phyloP scores from a whole-genome alignment of 371 early-diverging fungal species.

The Edhazardia aedis region DNA sequence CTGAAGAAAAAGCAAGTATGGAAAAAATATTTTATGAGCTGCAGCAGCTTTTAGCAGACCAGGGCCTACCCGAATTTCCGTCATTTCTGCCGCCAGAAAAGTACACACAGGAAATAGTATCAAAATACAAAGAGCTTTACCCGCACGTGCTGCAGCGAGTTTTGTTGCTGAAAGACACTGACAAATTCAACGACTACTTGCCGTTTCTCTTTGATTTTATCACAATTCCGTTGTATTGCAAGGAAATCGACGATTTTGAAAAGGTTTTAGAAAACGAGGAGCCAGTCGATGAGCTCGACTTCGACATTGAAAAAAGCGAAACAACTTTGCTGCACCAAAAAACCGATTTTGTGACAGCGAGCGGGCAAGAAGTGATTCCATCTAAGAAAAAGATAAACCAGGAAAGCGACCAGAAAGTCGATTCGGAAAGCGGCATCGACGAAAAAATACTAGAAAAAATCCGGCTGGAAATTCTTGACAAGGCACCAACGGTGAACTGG shows the following conservation, averaged over 20 bases:
- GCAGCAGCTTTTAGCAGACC: constrained; percentile 12
- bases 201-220: constrained; percentile 17
- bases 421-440: constrained; percentile 6
- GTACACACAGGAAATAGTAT: neutral
- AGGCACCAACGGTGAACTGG: constrained; percentile 3
- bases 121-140: neutral
- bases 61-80: constrained; percentile 11
- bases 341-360: constrained; percentile 1
- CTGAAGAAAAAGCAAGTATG: constrained; percentile 13
- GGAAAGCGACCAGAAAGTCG: neutral
- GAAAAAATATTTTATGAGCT: constrained; percentile 10
- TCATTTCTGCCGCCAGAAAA: constrained; percentile 16
- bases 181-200: constrained; percentile 9
- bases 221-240: constrained; percentile 10
- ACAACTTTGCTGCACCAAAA: neutral
- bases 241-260: constrained; percentile 11
- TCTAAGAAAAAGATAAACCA: neutral
- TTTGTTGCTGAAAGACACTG: too few relatives aligned
- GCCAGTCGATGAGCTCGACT: constrained; percentile 7
- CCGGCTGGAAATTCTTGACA: constrained; percentile 31
- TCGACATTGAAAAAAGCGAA: neutral
- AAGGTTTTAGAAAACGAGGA: constrained; percentile 3
- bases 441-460: constrained; percentile 30
- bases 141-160: constrained; percentile 5
- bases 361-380: neutral